Evolutionary conservation across 257 asterid species (phyloP), one percentile per base, ranked within the genome.

Genomic region (Solanum sparsipilum): DNA sequence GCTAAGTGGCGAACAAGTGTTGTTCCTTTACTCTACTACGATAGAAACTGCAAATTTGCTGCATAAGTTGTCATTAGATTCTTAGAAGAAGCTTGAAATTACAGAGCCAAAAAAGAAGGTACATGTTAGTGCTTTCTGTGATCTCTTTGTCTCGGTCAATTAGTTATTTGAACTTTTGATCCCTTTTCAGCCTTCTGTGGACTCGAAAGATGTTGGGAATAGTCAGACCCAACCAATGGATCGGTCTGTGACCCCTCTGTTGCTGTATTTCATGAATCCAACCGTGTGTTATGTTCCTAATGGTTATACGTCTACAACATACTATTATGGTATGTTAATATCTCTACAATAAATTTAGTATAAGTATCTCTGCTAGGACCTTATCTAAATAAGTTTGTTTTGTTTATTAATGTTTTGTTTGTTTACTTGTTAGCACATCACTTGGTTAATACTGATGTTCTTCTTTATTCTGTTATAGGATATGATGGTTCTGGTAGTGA

Each of bases 21-120:
- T 36, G 10, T 89, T 93, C 95, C 94, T 93, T 93, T 58, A 93
- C 94, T 31, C 65, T 86, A 8, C 36, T 89, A 38, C 86, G 72
- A 83, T 27, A 94, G 96, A 94, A 82, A 90, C 95, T 86, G 89
- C 95, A 52, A 94, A 92, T 21, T 84, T 94, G 88, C 65, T 94
- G 92, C 96, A 94, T 89, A 94, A 93, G 76, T 81, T 94, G 44
- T 87, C 96, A 8, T 72, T 94, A 94, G 96, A 93, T 23, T 84
- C 96, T 4, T 92, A 93, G 87, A 65, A 91, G 3, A 93, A 92
- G 20, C 38, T 90, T 68, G 96, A 93, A 74, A 71, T 90, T 23
- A 88, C 90, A 2, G 95, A 93, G n/a, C 91, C 93, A 11, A 83
- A 92, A 36, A 93, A 93, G 41, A 93, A 93, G 96, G 95, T 93